Conservation (phyloP, 2,329 filamentous ascomycete genomes). For the Clonostachys byssicola region DNA sequence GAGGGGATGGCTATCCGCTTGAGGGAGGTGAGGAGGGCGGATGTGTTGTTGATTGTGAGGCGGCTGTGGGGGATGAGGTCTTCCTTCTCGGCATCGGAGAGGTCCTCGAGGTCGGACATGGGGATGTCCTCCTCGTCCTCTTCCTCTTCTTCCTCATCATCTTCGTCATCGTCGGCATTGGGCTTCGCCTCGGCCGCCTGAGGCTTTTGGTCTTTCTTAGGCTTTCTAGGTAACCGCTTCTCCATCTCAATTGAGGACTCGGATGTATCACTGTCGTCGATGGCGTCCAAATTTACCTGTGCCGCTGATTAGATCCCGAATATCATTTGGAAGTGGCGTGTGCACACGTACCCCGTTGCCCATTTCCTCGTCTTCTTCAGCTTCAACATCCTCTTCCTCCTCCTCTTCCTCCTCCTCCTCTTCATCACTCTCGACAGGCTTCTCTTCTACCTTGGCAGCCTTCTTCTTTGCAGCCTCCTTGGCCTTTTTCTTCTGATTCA, state of each 20-base stretch:
- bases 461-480: constrained; percentile 36
- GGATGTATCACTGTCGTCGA: constrained; percentile 57
- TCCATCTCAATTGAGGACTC: constrained; percentile 78
- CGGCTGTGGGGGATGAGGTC: constrained; percentile 88
- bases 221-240: constrained; percentile 56
- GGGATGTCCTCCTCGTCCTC: constrained; percentile 85
- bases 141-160: constrained; percentile 59
- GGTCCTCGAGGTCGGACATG: constrained; percentile 79
- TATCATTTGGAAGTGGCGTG: not conserved
- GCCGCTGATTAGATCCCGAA: not conserved
- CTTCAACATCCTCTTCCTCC: constrained; percentile 23
- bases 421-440: constrained; percentile 13
- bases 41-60: constrained; percentile 95
- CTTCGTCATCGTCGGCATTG: constrained; percentile 37
- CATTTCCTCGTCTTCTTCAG: constrained; percentile 18
- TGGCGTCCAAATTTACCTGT: constrained; percentile 47
- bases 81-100: constrained; percentile 74
- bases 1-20: constrained; percentile 71
- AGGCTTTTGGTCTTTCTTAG: constrained; percentile 34
- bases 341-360: constrained; percentile 4
- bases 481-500: constrained; percentile 42
- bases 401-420: constrained; percentile 13
- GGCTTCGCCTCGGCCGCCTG: constrained; percentile 9
- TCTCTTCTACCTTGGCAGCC: constrained; percentile 5
- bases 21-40: constrained; percentile 75